Evolutionary conservation across 2,329 filamentous ascomycete genomes (phyloP), one percentile per base, ranked within the genome.

Genomic region (Hymenoscyphus scutula): DNA sequence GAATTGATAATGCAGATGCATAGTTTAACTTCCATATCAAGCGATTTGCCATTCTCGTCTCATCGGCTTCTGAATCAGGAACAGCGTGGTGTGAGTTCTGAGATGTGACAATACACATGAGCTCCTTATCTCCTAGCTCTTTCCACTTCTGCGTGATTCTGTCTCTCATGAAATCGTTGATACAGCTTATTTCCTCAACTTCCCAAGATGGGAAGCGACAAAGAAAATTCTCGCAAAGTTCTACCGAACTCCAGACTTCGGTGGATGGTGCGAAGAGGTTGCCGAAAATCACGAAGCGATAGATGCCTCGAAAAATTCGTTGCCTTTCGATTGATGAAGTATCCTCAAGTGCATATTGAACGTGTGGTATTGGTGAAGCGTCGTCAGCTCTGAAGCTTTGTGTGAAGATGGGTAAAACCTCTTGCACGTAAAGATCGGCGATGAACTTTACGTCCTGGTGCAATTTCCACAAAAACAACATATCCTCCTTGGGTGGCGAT

Each of bases 161-260:
- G 51, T 62, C 29, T 8, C 13, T 37, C 8, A 62, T 55, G 15
- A 62, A 59, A 38, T 59, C 61, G n/a, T 56, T n/a, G 13, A 62
- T 56, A 11, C 56, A 56, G 30, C 53, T 62, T 34, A 62, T 15
- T 53, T 62, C 61, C 23, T 62, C 61, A 41, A 62, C 61, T 41
- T 62, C 23, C 61, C 61, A 62, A 53, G 51, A 27, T 6, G 56
- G n/a, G 38, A 62, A 62, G n/a, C 34, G 54, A 19, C 53, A 57
- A n/a, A 61, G 54, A 38, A 61, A 61, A 15, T 45, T 27, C 30
- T 56, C 53, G 27, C 51, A 60, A 2, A 56, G 17, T 19, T 60
- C 59, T 17, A 48, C 8, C 7, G 27, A 27, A 25, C 11, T 2
- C 38, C 54, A 57, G 17, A 11, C 8, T 25, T 48, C 29, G 29